These are phyloP conservation scores for Drechslera avenae DNA, from an alignment of 2,329 filamentous ascomycete genomes.

Conservation along the genomic window DNA sequence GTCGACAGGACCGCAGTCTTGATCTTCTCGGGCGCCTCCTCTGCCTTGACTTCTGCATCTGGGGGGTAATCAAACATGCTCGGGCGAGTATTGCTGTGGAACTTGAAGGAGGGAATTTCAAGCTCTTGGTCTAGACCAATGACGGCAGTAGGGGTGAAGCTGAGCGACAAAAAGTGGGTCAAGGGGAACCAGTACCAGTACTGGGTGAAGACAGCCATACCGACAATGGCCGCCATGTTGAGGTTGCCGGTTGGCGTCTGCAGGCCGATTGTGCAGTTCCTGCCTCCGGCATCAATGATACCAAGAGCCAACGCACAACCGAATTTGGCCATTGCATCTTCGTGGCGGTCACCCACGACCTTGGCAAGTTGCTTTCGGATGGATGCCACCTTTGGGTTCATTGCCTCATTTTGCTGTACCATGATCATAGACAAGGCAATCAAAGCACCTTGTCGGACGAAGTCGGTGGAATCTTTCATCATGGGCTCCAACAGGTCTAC, in stretches of 20 bases:
- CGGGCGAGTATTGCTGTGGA: slow-evolving; percentile 90
- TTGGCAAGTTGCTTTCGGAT: slow-evolving; percentile 95
- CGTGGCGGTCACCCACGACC: slow-evolving; percentile 90
- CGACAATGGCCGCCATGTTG: slow-evolving; percentile 97
- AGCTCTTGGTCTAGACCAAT: slow-evolving; percentile 94
- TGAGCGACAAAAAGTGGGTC: slow-evolving; percentile 93
- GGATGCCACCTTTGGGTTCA: slow-evolving; percentile 93
- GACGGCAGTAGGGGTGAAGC: slow-evolving; percentile 95
- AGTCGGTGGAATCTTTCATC: slow-evolving; percentile 99
- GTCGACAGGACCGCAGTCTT: slow-evolving; percentile 96
- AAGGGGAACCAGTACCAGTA: slow-evolving; percentile 99
- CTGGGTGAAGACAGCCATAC: slow-evolving; percentile 97
- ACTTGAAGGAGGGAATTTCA: slow-evolving; percentile 91
- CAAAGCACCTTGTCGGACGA: slow-evolving; percentile 93
- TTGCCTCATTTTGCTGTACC: slow-evolving; percentile 98
- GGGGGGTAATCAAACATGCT: slow-evolving; percentile 98
- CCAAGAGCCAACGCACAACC: slow-evolving; percentile 91
- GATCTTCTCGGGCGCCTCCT: slow-evolving; percentile 91
- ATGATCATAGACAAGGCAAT: slow-evolving; percentile 97
- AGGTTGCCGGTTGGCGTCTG: slow-evolving; percentile 98
- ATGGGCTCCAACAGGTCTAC: slow-evolving; percentile 97
- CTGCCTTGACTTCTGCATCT: slow-evolving; percentile 91
- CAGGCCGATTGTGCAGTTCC: slow-evolving; percentile 97
- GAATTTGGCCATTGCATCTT: slow-evolving; percentile 99
- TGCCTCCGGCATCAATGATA: slow-evolving; percentile 96